Evolutionary conservation across 2,329 filamentous ascomycete genomes (phyloP).

Genomic region (Colletotrichum costaricense): DNA sequence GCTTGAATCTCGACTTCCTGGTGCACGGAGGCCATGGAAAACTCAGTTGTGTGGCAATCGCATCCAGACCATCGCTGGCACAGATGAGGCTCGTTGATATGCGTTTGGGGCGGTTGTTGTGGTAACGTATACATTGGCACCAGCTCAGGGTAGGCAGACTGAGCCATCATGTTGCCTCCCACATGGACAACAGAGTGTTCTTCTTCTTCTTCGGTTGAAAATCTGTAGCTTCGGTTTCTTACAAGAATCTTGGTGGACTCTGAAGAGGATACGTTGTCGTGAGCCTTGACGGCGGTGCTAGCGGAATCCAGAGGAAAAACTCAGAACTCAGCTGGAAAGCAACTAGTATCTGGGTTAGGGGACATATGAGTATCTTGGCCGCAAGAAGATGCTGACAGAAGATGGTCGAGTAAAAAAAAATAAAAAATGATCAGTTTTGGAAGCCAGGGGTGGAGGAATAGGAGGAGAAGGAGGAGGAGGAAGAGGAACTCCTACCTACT

Average conservation of each 20-base stretch:
- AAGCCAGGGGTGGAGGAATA: background rate
- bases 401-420: background rate
- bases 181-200: background rate
- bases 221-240: background rate
- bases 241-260: background rate
- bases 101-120: background rate
- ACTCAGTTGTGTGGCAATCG: background rate
- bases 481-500: background rate
- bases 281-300: background rate
- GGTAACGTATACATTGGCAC: background rate
- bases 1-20: background rate
- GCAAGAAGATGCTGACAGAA: background rate
- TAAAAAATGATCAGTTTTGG: background rate
- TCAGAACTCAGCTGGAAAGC: background rate
- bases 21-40: background rate
- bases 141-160: background rate
- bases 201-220: background rate
- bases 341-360: background rate
- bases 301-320: background rate
- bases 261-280: background rate
- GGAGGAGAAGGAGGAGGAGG: constrained; percentile 5
- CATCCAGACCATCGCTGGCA: constrained; percentile 7
- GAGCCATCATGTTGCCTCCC: background rate
- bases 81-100: background rate
- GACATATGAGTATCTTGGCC: background rate